Percentiles rank a stretch among this genome's conserved stretches.
Conservation (phyloP, 345 rosid genomes). For the Mercurialis annua region DNA sequence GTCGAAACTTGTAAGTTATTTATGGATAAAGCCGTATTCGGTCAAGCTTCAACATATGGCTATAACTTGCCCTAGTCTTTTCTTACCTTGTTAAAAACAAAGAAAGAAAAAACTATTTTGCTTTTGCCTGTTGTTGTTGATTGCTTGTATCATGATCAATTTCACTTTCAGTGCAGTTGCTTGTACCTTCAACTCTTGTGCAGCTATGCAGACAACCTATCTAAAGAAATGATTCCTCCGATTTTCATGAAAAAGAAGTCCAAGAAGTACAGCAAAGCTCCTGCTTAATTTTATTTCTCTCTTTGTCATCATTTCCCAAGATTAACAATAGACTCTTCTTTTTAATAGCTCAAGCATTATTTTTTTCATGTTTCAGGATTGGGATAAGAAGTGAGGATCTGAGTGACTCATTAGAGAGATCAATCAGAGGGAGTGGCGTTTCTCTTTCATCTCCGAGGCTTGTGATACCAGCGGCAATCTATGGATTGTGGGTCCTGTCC, state of each 20-base stretch:
- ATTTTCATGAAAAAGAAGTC: slow-evolving; percentile 64
- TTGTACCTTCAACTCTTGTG: slow-evolving; percentile 89
- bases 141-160: slow-evolving; percentile 25
- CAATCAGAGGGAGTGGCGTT: slow-evolving; percentile 60
- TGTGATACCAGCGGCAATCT: slow-evolving; percentile 72
- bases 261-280: slow-evolving; percentile 48
- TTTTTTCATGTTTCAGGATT: slow-evolving; percentile 43
- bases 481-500: slow-evolving; percentile 73
- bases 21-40: background rate
- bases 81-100: background rate
- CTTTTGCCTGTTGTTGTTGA: slow-evolving; percentile 1
- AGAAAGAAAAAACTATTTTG: background rate
- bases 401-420: slow-evolving; percentile 52
- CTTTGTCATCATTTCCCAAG: slow-evolving; percentile 1
- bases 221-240: slow-evolving; percentile 67
- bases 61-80: background rate
- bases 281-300: slow-evolving; percentile 5
- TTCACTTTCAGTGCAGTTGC: slow-evolving; percentile 62
- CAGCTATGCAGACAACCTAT: slow-evolving; percentile 60
- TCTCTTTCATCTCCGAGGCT: slow-evolving; percentile 93
- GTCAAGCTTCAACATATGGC: background rate
- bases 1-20: slow-evolving; percentile 1
- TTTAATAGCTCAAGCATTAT: slow-evolving; percentile 1
- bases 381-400: slow-evolving; percentile 87
- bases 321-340: background rate